These are phyloP conservation scores for Pleochaeta shiraiana DNA, from an alignment of 2,329 filamentous ascomycete species.

Conservation along the genomic window DNA sequence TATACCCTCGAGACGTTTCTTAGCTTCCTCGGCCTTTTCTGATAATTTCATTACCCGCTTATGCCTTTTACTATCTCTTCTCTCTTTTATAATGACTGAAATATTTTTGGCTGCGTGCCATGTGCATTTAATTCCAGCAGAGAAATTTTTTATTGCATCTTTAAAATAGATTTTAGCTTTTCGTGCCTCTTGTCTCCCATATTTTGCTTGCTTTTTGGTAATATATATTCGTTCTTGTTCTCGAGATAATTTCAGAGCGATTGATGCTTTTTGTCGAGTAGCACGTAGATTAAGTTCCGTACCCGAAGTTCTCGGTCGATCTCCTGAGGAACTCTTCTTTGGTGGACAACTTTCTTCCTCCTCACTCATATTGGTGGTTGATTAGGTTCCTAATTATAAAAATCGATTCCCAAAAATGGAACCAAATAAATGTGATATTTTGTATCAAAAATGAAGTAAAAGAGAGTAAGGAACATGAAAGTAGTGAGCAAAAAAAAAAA, in stretches of 20 bases:
- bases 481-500: no score
- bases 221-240: slow-evolving; percentile 13
- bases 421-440: no score
- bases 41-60: neutral
- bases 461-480: no score
- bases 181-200: slow-evolving; percentile 8
- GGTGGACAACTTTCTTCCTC: no score
- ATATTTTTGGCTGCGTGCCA: slow-evolving; percentile 7
- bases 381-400: no score
- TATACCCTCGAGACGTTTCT: neutral
- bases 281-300: slow-evolving; percentile 11
- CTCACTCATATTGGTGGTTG: no score
- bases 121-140: slow-evolving; percentile 5
- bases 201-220: slow-evolving; percentile 10
- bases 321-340: no score
- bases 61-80: slow-evolving; percentile 7
- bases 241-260: slow-evolving; percentile 11
- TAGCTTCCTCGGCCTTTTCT: neutral
- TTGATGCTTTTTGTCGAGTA: slow-evolving; percentile 10
- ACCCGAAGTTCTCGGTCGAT: slow-evolving; percentile 7
- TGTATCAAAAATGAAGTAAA: no score
- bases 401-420: no score
- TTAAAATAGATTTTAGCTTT: slow-evolving; percentile 12
- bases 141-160: slow-evolving; percentile 6
- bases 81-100: slow-evolving; percentile 20